Percentiles rank a stretch among this genome's conserved stretches.
Evolutionary conservation across 208 protist genomes (phyloP).

Genomic region (Wallacemonas sp.): DNA sequence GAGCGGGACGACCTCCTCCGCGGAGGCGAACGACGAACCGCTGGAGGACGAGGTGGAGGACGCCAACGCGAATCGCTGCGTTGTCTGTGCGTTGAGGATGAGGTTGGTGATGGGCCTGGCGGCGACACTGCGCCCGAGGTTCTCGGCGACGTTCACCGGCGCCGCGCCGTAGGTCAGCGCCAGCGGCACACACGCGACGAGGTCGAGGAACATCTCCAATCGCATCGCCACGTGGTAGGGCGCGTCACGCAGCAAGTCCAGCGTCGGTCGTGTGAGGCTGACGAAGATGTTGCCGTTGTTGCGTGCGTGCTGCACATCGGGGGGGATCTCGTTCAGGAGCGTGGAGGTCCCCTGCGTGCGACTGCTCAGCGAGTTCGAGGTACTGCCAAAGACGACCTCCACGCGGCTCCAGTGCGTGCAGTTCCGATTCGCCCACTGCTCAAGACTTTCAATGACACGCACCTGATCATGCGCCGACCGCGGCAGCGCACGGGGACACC

Average conservation of each 20-base stretch:
- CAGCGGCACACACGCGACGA: not conserved
- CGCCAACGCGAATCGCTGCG: not conserved
- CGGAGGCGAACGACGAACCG: not conserved
- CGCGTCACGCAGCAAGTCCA: constrained; percentile 7
- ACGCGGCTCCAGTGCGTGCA: not conserved
- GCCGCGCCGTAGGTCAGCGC: not conserved
- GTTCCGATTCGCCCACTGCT: constrained; percentile 4
- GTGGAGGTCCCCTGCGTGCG: not conserved
- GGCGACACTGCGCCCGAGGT: constrained; percentile 7
- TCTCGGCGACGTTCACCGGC: constrained; percentile 1
- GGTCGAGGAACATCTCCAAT: constrained; percentile 4
- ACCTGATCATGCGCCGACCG: not conserved
- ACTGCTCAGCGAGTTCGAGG: not conserved
- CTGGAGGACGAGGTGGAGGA: not conserved
- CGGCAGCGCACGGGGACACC: not conserved
- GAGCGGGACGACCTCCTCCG: not conserved
- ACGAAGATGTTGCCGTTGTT: constrained; percentile 13
- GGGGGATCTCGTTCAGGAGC: not conserved
- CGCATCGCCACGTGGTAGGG: not conserved
- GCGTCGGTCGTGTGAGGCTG: not conserved
- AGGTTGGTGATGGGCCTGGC: constrained; percentile 2
- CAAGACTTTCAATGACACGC: not conserved
- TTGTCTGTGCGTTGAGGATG: not conserved
- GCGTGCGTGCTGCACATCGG: constrained; percentile 8
- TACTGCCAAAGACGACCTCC: not conserved